Percentiles rank a stretch among this genome's conserved stretches.
Evolutionary conservation across 2,329 filamentous ascomycete species (phyloP).

Genomic region (Ophiosphaerella herpotricha): DNA sequence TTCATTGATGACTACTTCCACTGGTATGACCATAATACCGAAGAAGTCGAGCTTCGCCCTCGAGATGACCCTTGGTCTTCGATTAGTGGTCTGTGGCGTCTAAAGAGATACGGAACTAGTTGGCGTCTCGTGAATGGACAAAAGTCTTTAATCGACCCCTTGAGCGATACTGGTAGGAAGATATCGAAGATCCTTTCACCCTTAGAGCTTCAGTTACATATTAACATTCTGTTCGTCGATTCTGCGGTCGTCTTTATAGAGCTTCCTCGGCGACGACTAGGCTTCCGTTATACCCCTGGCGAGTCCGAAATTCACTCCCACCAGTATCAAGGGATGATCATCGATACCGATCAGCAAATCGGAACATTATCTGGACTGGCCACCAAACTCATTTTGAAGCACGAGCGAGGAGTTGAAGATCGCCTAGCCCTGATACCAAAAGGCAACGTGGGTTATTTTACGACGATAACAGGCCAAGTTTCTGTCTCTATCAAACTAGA

Average conservation of each 20-base stretch:
- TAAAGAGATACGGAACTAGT: slow-evolving; percentile 5
- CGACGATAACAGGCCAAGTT: slow-evolving; percentile 19
- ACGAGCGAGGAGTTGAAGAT: slow-evolving; percentile 3
- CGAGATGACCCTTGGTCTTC: slow-evolving; percentile 4
- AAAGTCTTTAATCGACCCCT: slow-evolving; percentile 3
- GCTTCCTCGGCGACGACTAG: slow-evolving; percentile 18
- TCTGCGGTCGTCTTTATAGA: slow-evolving; percentile 11
- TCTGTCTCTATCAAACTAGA: slow-evolving; percentile 16
- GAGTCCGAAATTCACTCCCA: slow-evolving; percentile 12
- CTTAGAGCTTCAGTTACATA: background rate
- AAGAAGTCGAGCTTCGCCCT: slow-evolving; percentile 10
- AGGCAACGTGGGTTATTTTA: background rate
- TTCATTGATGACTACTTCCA: slow-evolving; percentile 27
- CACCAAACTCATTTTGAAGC: slow-evolving; percentile 25
- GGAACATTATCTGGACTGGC: slow-evolving; percentile 22
- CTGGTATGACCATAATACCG: slow-evolving; percentile 24
- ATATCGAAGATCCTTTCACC: too few relatives aligned
- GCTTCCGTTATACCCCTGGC: slow-evolving; percentile 8
- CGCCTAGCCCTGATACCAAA: slow-evolving; percentile 46
- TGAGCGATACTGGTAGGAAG: background rate
- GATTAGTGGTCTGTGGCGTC: slow-evolving; percentile 9
- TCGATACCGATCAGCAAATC: slow-evolving; percentile 22
- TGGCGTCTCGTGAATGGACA: slow-evolving; percentile 17
- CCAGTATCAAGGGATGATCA: slow-evolving; percentile 21
- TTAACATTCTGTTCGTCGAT: slow-evolving; percentile 11